Base-by-base conservation (phyloP, 1,139 yeast genomes). In the Saccharomyces hybrid region DNA sequence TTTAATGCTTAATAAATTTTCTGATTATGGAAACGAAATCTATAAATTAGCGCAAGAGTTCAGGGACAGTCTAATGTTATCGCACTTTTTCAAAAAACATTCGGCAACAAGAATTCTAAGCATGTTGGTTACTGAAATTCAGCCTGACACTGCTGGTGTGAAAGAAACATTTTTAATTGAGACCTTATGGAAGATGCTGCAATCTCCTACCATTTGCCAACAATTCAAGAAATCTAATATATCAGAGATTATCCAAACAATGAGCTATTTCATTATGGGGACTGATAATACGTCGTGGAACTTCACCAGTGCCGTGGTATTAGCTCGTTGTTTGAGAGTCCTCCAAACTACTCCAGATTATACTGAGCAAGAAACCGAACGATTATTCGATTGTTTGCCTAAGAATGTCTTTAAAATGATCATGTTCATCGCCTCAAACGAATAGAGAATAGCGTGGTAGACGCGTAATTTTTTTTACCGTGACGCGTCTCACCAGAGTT, bases 41-140 rank as follows among this genome's bases (percentile, higher is more conserved):
- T 65, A 60, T 47, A 53, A 59, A 27, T 49, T 63, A 14, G 52
- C 64, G 27, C 58, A 57, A 31, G 71, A 68, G 54, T 48, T 63
- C 13, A 58, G 69, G 50, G 54, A 60, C 11, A 51, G 58, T 3
- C 47, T 66, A 27, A 54, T 57, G 6, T 47, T 51, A 23, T 48
- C 53, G 16, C 50, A 54, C 25, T 61, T 55, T 51, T 62, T 65
- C 46, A 54, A 55, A 26, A 50, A 60, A 1, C 62, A 58, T 27
- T 52, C 54, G 7, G 49, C 63, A 5, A 60, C 64, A 1, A 53
- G 56, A 23, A 58, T 65, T 13, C 49, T 65, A 23, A 58, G 55
- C 32, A 31, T 51, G 3, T 49, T 65, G 29, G 58, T 60, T 25
- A 52, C 58, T 13, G 57, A 56, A 26, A 47, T 55, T 8, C 55